Conservation (phyloP, 139 green algal species). For the Closterium sp. region DNA sequence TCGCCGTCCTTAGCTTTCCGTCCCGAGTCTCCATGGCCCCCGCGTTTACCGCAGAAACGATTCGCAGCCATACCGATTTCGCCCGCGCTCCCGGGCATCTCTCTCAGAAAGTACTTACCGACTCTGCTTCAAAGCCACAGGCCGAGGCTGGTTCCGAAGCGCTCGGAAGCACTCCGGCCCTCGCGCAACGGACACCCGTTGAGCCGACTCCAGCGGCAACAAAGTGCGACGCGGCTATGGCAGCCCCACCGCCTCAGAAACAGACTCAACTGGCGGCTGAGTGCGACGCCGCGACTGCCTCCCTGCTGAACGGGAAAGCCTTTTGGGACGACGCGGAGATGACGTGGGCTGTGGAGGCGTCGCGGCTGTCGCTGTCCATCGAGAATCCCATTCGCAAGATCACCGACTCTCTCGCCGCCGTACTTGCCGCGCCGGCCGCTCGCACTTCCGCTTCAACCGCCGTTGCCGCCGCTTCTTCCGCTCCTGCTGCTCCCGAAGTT, state of each 20-base stretch:
- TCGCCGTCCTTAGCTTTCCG: too few species aligned
- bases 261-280: too few species aligned
- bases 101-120: background rate
- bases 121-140: background rate
- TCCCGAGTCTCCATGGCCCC: background rate
- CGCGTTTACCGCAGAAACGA: background rate
- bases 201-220: background rate
- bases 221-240: background rate
- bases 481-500: background rate
- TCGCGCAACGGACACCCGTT: background rate
- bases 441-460: too few species aligned
- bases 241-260: too few species aligned
- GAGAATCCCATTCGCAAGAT: constrained; percentile 38
- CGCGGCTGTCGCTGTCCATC: background rate
- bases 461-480: background rate
- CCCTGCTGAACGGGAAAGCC: background rate
- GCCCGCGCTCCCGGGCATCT: background rate
- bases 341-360: background rate
- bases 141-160: background rate
- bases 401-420: constrained; percentile 4
- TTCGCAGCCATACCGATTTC: background rate
- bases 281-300: too few species aligned
- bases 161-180: background rate
- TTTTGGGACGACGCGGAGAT: background rate
- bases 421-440: too few species aligned